Evolutionary conservation across 805 yeast genomes (phyloP).

Genomic region (Yamadazyma insecticola): DNA sequence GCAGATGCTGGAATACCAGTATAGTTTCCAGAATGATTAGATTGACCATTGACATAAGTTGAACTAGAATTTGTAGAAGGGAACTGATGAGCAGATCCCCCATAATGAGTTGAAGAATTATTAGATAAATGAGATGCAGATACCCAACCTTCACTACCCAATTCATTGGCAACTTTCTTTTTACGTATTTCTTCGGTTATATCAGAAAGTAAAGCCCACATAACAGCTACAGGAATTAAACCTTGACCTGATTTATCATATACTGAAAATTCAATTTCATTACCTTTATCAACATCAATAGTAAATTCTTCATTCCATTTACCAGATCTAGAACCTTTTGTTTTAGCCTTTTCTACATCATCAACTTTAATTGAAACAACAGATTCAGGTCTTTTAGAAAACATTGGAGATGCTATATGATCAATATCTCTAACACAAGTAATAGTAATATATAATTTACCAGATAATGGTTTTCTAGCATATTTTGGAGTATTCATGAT

Average conservation of each 20-base stretch:
- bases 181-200: conserved; percentile 93
- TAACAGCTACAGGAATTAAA: conserved; percentile 81
- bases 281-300: conserved; percentile 81
- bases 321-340: conserved; percentile 71
- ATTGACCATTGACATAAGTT: not conserved
- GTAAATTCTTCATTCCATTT: conserved; percentile 81
- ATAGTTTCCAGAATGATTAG: conserved; percentile 1
- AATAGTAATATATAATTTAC: conserved; percentile 69
- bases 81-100: not conserved
- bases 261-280: conserved; percentile 84
- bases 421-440: conserved; percentile 84
- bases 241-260: conserved; percentile 71
- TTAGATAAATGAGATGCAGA: conserved; percentile 53
- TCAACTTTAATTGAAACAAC: conserved; percentile 77
- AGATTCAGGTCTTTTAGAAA: conserved; percentile 75
- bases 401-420: conserved; percentile 82
- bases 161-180: conserved; percentile 72
- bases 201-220: conserved; percentile 89
- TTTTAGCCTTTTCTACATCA: conserved; percentile 76
- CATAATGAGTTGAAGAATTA: conserved; percentile 8
- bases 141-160: conserved; percentile 80
- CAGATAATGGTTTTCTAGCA: conserved; percentile 80
- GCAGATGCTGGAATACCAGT: not conserved
- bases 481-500: conserved; percentile 65
- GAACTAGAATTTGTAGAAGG: not conserved